A percentile compares a stretch with the other conserved stretches of the same genome.
phyloP scores from a whole-genome alignment of 495 filamentous ascomycete species.

The Cercophora sp. region DNA sequence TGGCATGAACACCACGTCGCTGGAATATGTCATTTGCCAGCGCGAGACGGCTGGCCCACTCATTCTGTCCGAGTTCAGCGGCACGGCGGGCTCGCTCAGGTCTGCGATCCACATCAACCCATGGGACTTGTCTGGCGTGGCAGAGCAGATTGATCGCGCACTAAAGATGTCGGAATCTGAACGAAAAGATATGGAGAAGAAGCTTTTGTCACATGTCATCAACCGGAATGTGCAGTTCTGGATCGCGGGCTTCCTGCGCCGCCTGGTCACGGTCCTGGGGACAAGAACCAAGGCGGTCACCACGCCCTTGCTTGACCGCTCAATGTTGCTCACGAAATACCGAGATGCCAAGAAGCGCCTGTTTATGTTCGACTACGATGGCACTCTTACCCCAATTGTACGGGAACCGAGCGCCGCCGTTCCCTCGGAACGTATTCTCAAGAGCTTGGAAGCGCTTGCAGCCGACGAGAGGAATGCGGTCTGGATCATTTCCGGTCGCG shows the following conservation, averaged over 20 bases:
- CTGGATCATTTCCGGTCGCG: conserved; percentile 97
- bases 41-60: conserved; percentile 76
- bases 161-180: conserved; percentile 64
- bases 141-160: conserved; percentile 72
- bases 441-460: conserved; percentile 72
- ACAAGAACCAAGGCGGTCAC: conserved; percentile 67
- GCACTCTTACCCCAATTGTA: conserved; percentile 94
- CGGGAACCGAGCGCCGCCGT: conserved; percentile 82
- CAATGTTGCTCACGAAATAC: conserved; percentile 66
- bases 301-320: conserved; percentile 75
- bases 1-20: conserved; percentile 93
- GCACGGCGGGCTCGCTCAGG: conserved; percentile 78
- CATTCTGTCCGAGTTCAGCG: conserved; percentile 93
- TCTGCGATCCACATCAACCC: conserved; percentile 93
- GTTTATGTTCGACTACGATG: conserved; percentile 98
- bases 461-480: conserved; percentile 77
- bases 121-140: conserved; percentile 80
- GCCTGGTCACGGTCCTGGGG: conserved; percentile 72
- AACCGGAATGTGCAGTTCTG: conserved; percentile 79
- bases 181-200: conserved; percentile 53
- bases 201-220: conserved; percentile 77
- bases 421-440: conserved; percentile 75
- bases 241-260: conserved; percentile 71
- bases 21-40: conserved; percentile 92
- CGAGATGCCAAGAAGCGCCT: conserved; percentile 66